Evolutionary conservation across 129 eudicot species (phyloP).

Genomic region (Tanacetum coccineum): DNA sequence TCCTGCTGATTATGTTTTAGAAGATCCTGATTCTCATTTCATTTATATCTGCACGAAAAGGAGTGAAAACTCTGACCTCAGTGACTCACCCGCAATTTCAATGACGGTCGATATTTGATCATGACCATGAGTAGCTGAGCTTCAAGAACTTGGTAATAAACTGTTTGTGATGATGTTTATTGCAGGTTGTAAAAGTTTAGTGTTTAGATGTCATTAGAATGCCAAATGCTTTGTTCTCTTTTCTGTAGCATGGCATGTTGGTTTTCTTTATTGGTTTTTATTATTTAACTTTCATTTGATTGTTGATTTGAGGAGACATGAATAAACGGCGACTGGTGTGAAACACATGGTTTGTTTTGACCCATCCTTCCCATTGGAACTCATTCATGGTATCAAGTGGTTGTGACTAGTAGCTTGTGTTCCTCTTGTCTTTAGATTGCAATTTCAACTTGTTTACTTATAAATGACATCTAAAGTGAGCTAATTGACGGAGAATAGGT

Average conservation of each 20-base stretch:
- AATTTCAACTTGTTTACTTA: too few species aligned
- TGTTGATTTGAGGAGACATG: conserved; percentile 16
- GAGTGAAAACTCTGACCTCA: conserved; percentile 30
- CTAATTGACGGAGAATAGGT: too few species aligned
- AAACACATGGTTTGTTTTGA: too few species aligned
- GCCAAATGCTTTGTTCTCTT: conserved; percentile 18
- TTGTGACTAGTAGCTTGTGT: too few species aligned
- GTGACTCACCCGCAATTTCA: conserved; percentile 21
- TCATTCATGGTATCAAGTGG: too few species aligned
- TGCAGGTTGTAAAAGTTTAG: conserved; percentile 34
- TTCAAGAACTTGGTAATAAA: conserved; percentile 9
- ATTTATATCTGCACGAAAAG: conserved; percentile 69
- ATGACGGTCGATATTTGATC: conserved; percentile 36
- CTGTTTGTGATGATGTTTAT: conserved; percentile 11
- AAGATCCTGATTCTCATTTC: conserved; percentile 95
- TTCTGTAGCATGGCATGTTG: conserved; percentile 18
- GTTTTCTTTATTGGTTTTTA: background rate
- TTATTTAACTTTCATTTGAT: conserved; percentile 12
- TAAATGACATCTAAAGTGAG: too few species aligned
- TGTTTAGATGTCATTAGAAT: conserved; percentile 18
- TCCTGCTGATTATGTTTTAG: conserved; percentile 66
- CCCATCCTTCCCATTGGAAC: too few species aligned
- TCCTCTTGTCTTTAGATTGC: too few species aligned
- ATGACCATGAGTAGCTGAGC: too few species aligned
- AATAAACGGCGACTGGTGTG: conserved; percentile 4